Percentiles rank a stretch among this genome's conserved stretches.
Conservation (phyloP, 148 eudicot genomes). For the Rhododendron molle region DNA sequence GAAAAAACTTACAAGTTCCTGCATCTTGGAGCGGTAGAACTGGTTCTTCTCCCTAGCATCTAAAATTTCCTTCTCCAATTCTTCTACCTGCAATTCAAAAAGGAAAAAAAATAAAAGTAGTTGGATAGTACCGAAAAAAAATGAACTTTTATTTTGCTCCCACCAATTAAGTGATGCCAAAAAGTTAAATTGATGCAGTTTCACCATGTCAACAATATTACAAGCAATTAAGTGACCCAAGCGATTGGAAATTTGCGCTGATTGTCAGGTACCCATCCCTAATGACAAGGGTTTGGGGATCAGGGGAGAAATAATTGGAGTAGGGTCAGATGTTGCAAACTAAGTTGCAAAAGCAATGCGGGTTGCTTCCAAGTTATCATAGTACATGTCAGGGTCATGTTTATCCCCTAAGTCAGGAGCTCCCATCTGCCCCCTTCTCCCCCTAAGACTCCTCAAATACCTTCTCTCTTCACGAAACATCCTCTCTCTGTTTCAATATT, state of each 20-base stretch:
- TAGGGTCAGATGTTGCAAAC: not conserved
- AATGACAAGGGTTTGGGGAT: not conserved
- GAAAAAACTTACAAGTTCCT: slow-evolving; percentile 74
- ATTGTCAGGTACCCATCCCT: not conserved
- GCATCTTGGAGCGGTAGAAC: slow-evolving; percentile 90
- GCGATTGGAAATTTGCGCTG: not conserved
- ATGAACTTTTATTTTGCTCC: not conserved
- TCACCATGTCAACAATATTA: not conserved
- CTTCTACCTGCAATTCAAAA: slow-evolving; percentile 59
- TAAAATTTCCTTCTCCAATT: slow-evolving; percentile 86
- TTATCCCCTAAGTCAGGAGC: not conserved
- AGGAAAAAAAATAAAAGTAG: not conserved
- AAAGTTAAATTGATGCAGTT: not conserved
- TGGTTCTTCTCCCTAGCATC: slow-evolving; percentile 83
- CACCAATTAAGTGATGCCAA: not conserved
- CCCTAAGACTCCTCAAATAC: not conserved
- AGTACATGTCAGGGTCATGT: not conserved
- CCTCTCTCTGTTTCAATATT: not conserved
- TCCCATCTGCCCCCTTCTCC: not conserved
- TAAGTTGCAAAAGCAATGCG: not conserved
- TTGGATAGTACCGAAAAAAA: not conserved
- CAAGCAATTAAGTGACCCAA: not conserved
- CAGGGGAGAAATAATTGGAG: not conserved
- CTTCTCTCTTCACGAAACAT: not conserved
- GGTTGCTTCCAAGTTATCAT: not conserved